These are phyloP conservation scores for Entonaema liquescens DNA, from an alignment of 495 filamentous ascomycete species.

Conservation along the genomic window DNA sequence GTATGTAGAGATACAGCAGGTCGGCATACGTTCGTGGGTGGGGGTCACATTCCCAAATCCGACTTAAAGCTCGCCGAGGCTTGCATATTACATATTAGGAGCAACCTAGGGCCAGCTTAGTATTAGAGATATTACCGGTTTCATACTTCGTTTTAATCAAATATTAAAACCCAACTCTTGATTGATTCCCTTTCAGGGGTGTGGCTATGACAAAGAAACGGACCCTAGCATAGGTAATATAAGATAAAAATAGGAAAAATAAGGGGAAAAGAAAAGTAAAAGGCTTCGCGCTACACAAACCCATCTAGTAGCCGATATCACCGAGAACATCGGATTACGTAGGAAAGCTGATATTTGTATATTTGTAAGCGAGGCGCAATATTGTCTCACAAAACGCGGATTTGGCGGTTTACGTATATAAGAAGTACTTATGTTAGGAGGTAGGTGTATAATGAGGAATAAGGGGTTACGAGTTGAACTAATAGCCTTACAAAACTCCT, in stretches of 20 bases:
- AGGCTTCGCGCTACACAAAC: neutral
- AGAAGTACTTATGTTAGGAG: neutral
- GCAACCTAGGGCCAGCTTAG: neutral
- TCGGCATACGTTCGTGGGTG: neutral
- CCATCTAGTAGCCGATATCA: constrained; percentile 3
- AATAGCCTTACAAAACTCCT: neutral
- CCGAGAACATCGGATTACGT: neutral
- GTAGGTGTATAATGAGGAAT: neutral
- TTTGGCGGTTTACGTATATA: neutral
- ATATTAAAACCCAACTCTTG: neutral
- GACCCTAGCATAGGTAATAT: neutral
- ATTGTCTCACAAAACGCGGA: neutral
- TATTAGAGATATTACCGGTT: neutral
- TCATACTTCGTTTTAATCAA: neutral
- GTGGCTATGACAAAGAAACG: neutral
- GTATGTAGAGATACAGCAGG: neutral
- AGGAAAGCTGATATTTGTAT: neutral
- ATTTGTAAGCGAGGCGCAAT: neutral
- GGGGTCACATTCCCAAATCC: neutral
- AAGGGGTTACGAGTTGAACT: neutral
- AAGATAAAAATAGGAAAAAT: constrained; percentile 2
- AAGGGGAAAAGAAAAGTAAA: neutral
- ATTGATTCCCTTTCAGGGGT: neutral
- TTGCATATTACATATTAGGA: neutral
- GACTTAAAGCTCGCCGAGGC: neutral